Evolutionary conservation across 495 filamentous ascomycete genomes (phyloP), one percentile per base, ranked within the genome.

Genomic region (Aspergillus cristatus): DNA sequence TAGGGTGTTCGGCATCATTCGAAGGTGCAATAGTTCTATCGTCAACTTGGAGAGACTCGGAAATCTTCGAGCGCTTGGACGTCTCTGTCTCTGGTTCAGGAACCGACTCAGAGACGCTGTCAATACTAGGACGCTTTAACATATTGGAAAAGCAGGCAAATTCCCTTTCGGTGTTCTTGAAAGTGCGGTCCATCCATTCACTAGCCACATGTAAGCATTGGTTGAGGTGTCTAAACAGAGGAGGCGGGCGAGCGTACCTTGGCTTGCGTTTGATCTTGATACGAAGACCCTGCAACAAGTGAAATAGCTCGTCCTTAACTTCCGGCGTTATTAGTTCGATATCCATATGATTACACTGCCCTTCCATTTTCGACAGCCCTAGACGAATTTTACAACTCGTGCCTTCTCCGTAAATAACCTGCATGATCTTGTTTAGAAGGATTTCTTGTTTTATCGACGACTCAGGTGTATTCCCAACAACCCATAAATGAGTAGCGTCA

Each of bases 311-410:
- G 16, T 31, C 14, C 35, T 60, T 53, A 5, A 49, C 53, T 22
- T 45, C 29, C 16, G 35, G 24, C 11, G 24, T 41, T 6, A 25
- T 38, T 29, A 71, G 48, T 32, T 72, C 59, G 15, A 72, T 47
- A 28, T 72, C 64, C 6, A 71, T 20, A 11, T 33, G 35, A 5
- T 47, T 45, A 34, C 45, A 47, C 4, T 41, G 18, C 8, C 20
- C 38, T 7, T 46, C 44, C 13, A 34, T 40, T 22, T 53, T 58
- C 2, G 53, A 55, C 14, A 63, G 47, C 14, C 46, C 32, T 7
- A 72, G 47, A 3, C 57, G 55, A 18, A 66, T 28, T 44, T 67
- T 70, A 0, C 38, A 38, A 28, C 65, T 64, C 0, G 43, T 11
- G 1, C 33, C 15, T 3, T 45, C 22, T 24, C 62, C 64, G n/a